These are phyloP conservation scores for Prillingera fragicola DNA, from an alignment of 1,284 basidiomycete species.

Conservation along the genomic window DNA sequence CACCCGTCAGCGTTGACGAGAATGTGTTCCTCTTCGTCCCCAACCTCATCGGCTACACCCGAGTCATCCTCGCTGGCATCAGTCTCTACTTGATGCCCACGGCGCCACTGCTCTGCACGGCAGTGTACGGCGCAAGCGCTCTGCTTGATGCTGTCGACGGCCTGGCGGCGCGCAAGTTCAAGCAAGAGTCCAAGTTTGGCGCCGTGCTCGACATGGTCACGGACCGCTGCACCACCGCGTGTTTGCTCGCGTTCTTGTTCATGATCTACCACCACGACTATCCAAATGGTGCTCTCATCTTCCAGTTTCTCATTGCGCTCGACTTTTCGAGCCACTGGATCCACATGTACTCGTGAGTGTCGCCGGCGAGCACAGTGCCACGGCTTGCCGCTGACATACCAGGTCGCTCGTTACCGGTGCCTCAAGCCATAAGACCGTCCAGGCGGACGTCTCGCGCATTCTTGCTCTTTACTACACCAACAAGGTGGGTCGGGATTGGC, in stretches of 20 bases:
- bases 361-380: no score
- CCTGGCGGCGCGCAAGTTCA: slow-evolving; percentile 79
- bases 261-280: slow-evolving; percentile 58
- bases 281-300: slow-evolving; percentile 71
- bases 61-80: slow-evolving; percentile 83
- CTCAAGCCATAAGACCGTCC: slow-evolving; percentile 84
- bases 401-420: slow-evolving; percentile 93
- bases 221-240: slow-evolving; percentile 96
- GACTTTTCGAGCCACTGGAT: slow-evolving; percentile 99
- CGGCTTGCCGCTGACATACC: slow-evolving; percentile 4
- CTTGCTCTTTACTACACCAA: slow-evolving; percentile 92
- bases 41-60: slow-evolving; percentile 92
- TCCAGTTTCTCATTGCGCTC: slow-evolving; percentile 93
- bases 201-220: slow-evolving; percentile 99
- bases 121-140: slow-evolving; percentile 87
- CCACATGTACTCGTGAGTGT: slow-evolving; percentile 98
- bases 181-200: slow-evolving; percentile 92
- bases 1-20: slow-evolving; percentile 52
- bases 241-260: slow-evolving; percentile 88
- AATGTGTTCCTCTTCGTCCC: slow-evolving; percentile 95
- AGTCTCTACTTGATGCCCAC: slow-evolving; percentile 91
- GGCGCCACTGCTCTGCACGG: slow-evolving; percentile 86
- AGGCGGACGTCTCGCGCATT: slow-evolving; percentile 84
- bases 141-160: slow-evolving; percentile 95
- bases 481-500: slow-evolving; percentile 62